Evolutionary conservation across 345 rosid genomes (phyloP), one percentile per base, ranked within the genome.

Genomic region (Euphorbia peplus): DNA sequence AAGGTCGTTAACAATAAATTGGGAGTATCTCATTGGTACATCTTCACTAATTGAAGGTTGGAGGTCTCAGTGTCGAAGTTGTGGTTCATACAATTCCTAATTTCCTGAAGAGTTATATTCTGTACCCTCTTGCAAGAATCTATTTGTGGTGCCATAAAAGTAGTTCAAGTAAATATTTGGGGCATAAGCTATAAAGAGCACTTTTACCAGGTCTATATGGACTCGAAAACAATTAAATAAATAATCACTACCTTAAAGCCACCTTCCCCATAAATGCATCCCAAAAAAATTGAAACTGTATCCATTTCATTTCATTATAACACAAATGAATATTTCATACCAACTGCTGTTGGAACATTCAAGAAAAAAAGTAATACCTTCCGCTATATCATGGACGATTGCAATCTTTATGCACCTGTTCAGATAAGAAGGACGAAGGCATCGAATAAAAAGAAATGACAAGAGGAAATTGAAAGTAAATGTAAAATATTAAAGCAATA

Each of bases 321-420:
- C 5, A 56, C 37, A 29, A 14, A 58, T 37, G 10, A 47, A 60
- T 26, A 35, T 46, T 63, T 39, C 64, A 63, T 12, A 56, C 37
- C 47, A 57, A 52, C 22, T 67, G 54, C 1, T 2, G 32, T 52
- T 25, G 32, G 66, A 32, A 46, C 47, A 13, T 28, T 37, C 18
- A 30, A 41, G 64, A 35, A 18, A 28, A 4, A 66, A 59, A 35
- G 8, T 24, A 69, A 62, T 62, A 71, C 80, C 80, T 76, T 76
- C 79, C 3, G 79, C 79, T 61, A 76, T 71, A 46, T 76, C 79
- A 71, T 76, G 79, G 44, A 76, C 79, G 46, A 76, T 76, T 8
- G 79, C 72, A 46, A 76, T 71, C 79, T 76, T 76, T 60, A 76
- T 76, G 39, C 79, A 76, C 72, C 75, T 76, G 75, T 61, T 61